These are phyloP conservation scores for Dioscorea cayenensis DNA, from an alignment of 116 monocot genomes.

Conservation along the genomic window DNA sequence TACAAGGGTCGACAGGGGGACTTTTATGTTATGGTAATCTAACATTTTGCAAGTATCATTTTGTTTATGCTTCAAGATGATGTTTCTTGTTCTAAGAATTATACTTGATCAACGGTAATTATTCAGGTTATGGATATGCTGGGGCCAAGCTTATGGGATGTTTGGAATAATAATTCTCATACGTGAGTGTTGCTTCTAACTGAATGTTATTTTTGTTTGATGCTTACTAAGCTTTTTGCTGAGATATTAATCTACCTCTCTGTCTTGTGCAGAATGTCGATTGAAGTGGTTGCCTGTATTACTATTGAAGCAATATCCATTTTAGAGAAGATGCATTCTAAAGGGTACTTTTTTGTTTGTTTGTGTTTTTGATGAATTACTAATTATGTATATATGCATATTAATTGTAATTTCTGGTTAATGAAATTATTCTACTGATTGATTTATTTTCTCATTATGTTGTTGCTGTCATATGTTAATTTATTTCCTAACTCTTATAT, in stretches of 20 bases:
- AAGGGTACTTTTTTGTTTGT: slow-evolving; percentile 55
- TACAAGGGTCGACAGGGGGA: slow-evolving; percentile 95
- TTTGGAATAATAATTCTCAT: slow-evolving; percentile 85
- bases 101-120: neutral
- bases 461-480: neutral
- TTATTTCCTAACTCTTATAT: neutral
- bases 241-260: neutral
- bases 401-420: neutral
- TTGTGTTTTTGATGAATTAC: neutral
- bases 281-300: slow-evolving; percentile 98
- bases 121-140: slow-evolving; percentile 98
- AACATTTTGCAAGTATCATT: neutral
- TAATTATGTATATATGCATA: neutral
- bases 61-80: neutral
- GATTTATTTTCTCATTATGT: neutral
- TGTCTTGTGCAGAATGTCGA: slow-evolving; percentile 68
- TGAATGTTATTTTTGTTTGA: neutral
- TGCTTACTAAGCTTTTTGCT: neutral
- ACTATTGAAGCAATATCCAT: slow-evolving; percentile 96
- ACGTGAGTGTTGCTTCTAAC: slow-evolving; percentile 35
- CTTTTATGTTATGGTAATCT: slow-evolving; percentile 88
- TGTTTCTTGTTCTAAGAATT: neutral
- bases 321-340: slow-evolving; percentile 96
- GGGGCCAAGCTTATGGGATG: slow-evolving; percentile 99
- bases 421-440: neutral